phyloP scores from a whole-genome alignment of 768 basidiomycete genomes.

The Russula olivacea region DNA sequence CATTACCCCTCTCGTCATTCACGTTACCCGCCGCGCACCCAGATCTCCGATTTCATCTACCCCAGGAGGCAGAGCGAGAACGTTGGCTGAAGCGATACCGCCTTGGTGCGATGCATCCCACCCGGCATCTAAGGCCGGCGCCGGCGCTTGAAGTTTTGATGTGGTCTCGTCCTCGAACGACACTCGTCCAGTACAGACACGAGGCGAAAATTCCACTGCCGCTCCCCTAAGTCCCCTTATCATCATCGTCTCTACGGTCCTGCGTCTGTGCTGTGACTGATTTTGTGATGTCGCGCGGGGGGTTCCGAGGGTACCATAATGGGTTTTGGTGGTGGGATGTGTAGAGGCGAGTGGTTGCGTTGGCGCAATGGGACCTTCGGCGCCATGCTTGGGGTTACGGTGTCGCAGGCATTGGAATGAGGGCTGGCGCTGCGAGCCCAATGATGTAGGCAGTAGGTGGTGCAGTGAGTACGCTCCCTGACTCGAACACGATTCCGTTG shows the following conservation, averaged over 20 bases:
- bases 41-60: slow-evolving; percentile 41
- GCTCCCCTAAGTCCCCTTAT: slow-evolving; percentile 30
- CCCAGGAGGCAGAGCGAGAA: slow-evolving; percentile 67
- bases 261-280: background rate
- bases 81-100: slow-evolving; percentile 71
- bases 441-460: background rate
- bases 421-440: background rate
- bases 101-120: slow-evolving; percentile 29
- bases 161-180: slow-evolving; percentile 36
- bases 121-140: slow-evolving; percentile 36
- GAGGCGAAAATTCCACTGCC: slow-evolving; percentile 52
- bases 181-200: slow-evolving; percentile 60
- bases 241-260: background rate
- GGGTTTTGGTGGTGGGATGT: slow-evolving; percentile 14
- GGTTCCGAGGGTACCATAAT: slow-evolving; percentile 15
- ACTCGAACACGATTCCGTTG: slow-evolving; percentile 16
- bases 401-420: background rate
- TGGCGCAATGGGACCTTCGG: slow-evolving; percentile 48
- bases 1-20: slow-evolving; percentile 23
- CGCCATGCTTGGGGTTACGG: background rate
- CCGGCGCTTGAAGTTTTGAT: background rate
- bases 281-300: slow-evolving; percentile 6
- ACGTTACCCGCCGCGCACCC: slow-evolving; percentile 14
- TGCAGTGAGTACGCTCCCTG: slow-evolving; percentile 3
- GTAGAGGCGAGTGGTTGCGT: slow-evolving; percentile 34